These are phyloP conservation scores for Lentinula boryana DNA, from an alignment of 768 basidiomycete genomes.

Conservation along the genomic window DNA sequence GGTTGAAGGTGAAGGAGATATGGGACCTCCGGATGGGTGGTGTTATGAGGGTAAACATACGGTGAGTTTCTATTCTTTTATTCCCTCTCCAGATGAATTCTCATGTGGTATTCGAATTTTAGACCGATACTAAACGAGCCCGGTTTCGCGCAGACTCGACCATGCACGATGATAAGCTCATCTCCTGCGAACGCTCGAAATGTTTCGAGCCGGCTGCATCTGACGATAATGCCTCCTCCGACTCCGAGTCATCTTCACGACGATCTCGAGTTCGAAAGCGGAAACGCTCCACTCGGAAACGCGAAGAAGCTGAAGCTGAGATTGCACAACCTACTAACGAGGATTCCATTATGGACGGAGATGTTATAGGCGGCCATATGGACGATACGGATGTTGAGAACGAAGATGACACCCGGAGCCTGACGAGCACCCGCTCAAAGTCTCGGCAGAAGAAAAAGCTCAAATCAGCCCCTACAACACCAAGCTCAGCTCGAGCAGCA, in stretches of 20 bases:
- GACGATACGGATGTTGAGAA: slow-evolving; percentile 3
- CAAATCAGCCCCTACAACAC: neutral
- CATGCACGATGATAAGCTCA: slow-evolving; percentile 58
- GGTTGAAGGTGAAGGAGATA: slow-evolving; percentile 71
- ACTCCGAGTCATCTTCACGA: slow-evolving; percentile 15
- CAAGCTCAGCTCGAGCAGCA: neutral
- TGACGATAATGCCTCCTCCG: slow-evolving; percentile 11
- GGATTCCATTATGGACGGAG: no score
- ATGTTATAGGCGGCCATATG: neutral
- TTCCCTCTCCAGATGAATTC: neutral
- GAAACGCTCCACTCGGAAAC: slow-evolving; percentile 14
- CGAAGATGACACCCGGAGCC: slow-evolving; percentile 9
- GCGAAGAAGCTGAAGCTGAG: slow-evolving; percentile 7
- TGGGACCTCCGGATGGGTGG: slow-evolving; percentile 83
- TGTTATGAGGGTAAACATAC: slow-evolving; percentile 83
- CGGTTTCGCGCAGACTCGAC: slow-evolving; percentile 77
- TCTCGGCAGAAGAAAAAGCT: slow-evolving; percentile 1
- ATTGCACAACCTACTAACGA: neutral
- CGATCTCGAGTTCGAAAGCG: slow-evolving; percentile 7
- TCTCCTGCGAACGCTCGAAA: slow-evolving; percentile 48
- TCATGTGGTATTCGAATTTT: neutral
- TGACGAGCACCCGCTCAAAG: slow-evolving; percentile 13
- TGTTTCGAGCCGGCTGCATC: slow-evolving; percentile 42
- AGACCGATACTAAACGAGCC: slow-evolving; percentile 73
- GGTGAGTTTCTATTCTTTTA: slow-evolving; percentile 26